These are phyloP conservation scores for Calonectria pauciramosa DNA, from an alignment of 2,329 filamentous ascomycete genomes.

Conservation along the genomic window DNA sequence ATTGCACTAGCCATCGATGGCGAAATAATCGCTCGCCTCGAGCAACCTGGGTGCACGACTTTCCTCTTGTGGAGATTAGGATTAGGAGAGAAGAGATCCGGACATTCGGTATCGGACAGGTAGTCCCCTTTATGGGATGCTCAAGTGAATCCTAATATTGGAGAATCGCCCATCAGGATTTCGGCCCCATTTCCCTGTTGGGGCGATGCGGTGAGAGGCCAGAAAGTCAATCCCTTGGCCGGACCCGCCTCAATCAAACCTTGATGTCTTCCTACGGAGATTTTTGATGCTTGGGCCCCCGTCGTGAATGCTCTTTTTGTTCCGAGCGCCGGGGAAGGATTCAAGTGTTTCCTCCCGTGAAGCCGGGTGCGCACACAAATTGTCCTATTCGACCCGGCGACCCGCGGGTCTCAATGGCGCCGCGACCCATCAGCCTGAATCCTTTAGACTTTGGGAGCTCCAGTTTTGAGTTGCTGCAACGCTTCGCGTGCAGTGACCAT, in stretches of 20 bases:
- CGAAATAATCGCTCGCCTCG: neutral
- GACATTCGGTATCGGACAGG: neutral
- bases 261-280: neutral
- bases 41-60: neutral
- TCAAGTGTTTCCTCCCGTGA: neutral
- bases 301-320: neutral
- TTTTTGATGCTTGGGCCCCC: neutral
- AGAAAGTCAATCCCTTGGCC: neutral
- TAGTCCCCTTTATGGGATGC: neutral
- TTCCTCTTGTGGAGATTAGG: neutral
- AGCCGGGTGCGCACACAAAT: neutral
- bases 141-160: neutral
- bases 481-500: neutral
- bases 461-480: neutral
- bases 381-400: neutral
- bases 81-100: neutral
- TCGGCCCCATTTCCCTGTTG: constrained; percentile 1
- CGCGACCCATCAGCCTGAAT: neutral
- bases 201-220: neutral
- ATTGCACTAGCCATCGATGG: neutral
- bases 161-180: neutral
- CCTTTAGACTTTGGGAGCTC: neutral
- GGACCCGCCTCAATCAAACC: constrained; percentile 6
- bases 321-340: neutral
- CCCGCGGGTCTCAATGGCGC: neutral